Base-by-base conservation (phyloP, 2,329 filamentous ascomycete species). In the Ceratocystis harringtonii region DNA sequence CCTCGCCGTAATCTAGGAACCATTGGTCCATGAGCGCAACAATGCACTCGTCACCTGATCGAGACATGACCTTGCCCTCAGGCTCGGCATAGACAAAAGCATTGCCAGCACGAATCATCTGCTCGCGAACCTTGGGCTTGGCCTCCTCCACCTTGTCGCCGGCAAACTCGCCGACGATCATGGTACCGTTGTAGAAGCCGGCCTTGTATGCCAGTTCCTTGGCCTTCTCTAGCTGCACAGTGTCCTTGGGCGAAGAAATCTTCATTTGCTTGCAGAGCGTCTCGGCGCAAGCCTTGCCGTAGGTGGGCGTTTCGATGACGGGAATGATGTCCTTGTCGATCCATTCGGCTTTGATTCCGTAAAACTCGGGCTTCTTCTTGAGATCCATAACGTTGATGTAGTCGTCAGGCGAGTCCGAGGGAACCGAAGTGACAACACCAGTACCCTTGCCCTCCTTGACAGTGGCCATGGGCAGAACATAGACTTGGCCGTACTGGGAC, bases 161-260 rank as follows among this genome's bases (percentile, higher is more conserved):
- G 74, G 87, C 88, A 77, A 89, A 95, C 36, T 96, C 89, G 66
- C 94, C 94, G 68, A 90, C 82, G 69, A 91, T 79, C 85, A 99
- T 89, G 66, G 82, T 87, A 70, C 94, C 94, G 77, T 96, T 91
- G 79, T 99, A 99, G 79, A 90, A 97, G 17, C 92, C 94, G 73
- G 96, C 92, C 76, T 94, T 96, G 81, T 99, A 99, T 0, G 94
- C 92, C 69, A 95, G 79, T 70, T 97, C 92, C 78, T 99, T 99
- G 58, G 94, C 94, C 75, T 96, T 88, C 58, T 89, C 88, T 60
- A 99, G 84, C 76, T 92, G 76, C 74, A 89, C 94, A 44, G 86
- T 83, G 73, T 99, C 94, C 77, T 99, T 99, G 68, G 94, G 92
- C 12, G 92, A 97, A 69, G 90, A 87, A 73, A 99, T 99, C 81